Conservation (phyloP, 2,329 filamentous ascomycete genomes). For the Talaromyces islandicus region DNA sequence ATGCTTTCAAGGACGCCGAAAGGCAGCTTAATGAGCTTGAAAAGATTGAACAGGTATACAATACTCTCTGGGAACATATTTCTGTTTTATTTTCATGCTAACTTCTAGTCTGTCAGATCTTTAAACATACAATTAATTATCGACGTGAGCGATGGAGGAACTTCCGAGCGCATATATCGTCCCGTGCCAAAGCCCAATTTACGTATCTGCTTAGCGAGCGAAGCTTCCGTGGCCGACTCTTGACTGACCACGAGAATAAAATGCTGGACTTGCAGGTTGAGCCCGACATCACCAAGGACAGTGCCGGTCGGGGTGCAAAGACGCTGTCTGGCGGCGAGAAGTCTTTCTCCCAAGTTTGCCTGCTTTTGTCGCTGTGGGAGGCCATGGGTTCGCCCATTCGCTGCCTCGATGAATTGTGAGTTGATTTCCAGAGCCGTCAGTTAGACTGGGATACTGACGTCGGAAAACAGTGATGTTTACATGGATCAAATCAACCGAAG, state of each 20-base stretch:
- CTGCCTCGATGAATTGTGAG: slow-evolving; percentile 86
- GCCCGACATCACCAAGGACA: slow-evolving; percentile 63
- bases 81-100: background rate
- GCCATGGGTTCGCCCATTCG: slow-evolving; percentile 94
- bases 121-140: slow-evolving; percentile 57
- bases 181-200: slow-evolving; percentile 80
- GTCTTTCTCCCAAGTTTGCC: slow-evolving; percentile 93
- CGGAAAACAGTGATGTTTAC: slow-evolving; percentile 67
- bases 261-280: slow-evolving; percentile 69
- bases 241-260: slow-evolving; percentile 69
- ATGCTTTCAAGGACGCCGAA: slow-evolving; percentile 30
- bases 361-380: slow-evolving; percentile 90
- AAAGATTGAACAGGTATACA: slow-evolving; percentile 33
- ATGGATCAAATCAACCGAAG: slow-evolving; percentile 97
- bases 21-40: slow-evolving; percentile 33
- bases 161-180: slow-evolving; percentile 80
- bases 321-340: slow-evolving; percentile 95
- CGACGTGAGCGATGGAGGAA: slow-evolving; percentile 70
- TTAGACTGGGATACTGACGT: slow-evolving; percentile 14
- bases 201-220: slow-evolving; percentile 83
- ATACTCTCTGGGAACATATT: background rate
- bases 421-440: slow-evolving; percentile 8
- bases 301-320: slow-evolving; percentile 74
- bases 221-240: slow-evolving; percentile 75
- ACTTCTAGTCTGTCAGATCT: slow-evolving; percentile 29